A percentile compares a stretch with the other conserved stretches of the same genome.
Evolutionary conservation across 352 stramenopile genomes (phyloP).

Genomic region (Globisporangium viniferum): DNA sequence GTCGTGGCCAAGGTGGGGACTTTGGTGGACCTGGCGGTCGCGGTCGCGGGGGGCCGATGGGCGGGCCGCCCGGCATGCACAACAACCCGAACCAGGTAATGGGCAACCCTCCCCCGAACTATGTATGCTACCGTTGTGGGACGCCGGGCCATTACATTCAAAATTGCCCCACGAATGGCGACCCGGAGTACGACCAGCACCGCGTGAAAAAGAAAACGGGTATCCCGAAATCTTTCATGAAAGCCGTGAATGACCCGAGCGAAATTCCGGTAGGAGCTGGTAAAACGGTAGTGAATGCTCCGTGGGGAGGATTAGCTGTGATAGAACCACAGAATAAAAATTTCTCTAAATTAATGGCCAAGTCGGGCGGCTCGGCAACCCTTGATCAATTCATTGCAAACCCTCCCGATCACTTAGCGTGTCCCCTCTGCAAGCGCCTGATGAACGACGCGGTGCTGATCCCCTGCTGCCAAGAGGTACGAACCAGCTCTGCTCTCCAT

Average conservation of each 20-base stretch:
- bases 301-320: constrained; percentile 83
- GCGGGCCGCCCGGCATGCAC: constrained; percentile 18
- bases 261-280: constrained; percentile 78
- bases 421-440: constrained; percentile 83
- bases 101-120: constrained; percentile 75
- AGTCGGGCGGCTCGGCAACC: constrained; percentile 83
- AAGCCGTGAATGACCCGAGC: constrained; percentile 81
- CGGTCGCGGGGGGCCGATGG: constrained; percentile 38
- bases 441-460: constrained; percentile 88
- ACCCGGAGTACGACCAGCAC: constrained; percentile 86
- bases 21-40: constrained; percentile 30
- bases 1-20: constrained; percentile 36
- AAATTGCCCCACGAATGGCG: constrained; percentile 86
- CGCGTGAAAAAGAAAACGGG: constrained; percentile 87
- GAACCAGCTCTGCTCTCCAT: constrained; percentile 15
- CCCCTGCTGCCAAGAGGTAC: constrained; percentile 87
- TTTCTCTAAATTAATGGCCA: constrained; percentile 90
- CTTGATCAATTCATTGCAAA: constrained; percentile 90
- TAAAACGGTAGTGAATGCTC: constrained; percentile 86
- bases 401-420: constrained; percentile 87
- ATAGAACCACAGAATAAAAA: constrained; percentile 91
- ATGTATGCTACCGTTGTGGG: constrained; percentile 84
- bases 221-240: constrained; percentile 89
- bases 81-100: constrained; percentile 23
- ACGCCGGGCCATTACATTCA: constrained; percentile 86